Base-by-base conservation (phyloP, 129 eudicot species). In the Artemisia tridentata region DNA sequence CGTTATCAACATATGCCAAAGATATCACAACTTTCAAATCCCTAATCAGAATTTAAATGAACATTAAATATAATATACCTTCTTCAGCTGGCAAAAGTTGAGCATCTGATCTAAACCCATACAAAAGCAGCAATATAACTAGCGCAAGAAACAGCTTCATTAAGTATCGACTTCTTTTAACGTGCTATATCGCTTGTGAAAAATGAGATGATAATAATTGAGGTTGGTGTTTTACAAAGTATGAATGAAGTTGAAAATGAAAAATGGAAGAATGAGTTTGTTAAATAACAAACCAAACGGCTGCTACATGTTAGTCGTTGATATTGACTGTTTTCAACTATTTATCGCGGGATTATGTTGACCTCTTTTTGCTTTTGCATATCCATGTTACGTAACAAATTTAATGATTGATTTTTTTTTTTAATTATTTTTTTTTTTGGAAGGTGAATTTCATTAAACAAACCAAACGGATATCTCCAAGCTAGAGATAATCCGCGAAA, bases 21-120 rank as follows among this genome's bases (percentile, higher is more conserved):
- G 4, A 29, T 29, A 29, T 38, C 45, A 7, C 10, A 38, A 38
- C 8, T 4, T 34, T 34, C 41, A 5, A 6, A 5, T 34, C 34
- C 34, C 34, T 18, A 13, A 3, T 4, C 34, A 34, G 49, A 69
- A 29, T 29, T 29, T 4, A 29, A 4, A 29, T 29, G 34, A 34
- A 34, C 7, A 38, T 7, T 7, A 41, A 11, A 72, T 17, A 65
- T n/a, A 0, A 57, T 7, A 78, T 6, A 80, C 84, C 84, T 80
- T 80, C 84, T 69, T 74, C 72, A 62, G 16, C 65, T 3, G 88
- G 88, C 85, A 84, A 68, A 60, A 80, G 81, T 61, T 84, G 88
- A 74, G 85, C 83, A 1, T 52, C 19, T 16, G 80, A 80, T 80
- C 72, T 68, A 48, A 69, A 63, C 13, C 70, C 73, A 41, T 45